phyloP scores from a whole-genome alignment of 352 stramenopile species.

The Thraustochytrium sp. region DNA sequence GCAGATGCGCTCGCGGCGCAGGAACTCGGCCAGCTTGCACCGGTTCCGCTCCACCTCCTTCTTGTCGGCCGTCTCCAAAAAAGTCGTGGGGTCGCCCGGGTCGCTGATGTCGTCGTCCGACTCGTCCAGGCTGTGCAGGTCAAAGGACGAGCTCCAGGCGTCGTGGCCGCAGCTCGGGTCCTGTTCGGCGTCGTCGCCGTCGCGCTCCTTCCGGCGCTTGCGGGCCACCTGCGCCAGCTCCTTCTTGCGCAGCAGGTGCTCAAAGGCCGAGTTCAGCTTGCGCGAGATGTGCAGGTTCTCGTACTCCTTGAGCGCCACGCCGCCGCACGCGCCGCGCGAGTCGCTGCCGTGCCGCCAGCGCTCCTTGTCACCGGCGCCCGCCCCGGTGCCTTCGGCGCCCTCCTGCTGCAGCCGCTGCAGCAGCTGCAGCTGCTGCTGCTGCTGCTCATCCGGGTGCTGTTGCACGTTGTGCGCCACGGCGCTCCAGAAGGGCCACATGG shows the following conservation, averaged over 20 bases:
- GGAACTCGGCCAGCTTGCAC: slow-evolving; percentile 26
- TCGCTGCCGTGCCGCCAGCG: neutral
- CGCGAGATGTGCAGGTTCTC: neutral
- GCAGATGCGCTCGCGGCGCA: slow-evolving; percentile 3
- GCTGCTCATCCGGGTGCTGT: neutral
- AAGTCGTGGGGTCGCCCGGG: neutral
- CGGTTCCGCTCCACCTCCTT: slow-evolving; percentile 1
- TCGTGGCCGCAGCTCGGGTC: slow-evolving; percentile 2
- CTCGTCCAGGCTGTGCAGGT: neutral
- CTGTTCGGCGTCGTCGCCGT: neutral
- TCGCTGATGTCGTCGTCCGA: slow-evolving; percentile 24
- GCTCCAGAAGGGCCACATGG: slow-evolving; percentile 15
- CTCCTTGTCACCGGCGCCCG: neutral
- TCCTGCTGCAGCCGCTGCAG: neutral
- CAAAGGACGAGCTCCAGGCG: neutral
- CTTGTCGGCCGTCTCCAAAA: neutral
- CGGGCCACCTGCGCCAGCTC: neutral
- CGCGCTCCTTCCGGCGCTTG: no score
- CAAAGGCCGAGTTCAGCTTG: neutral
- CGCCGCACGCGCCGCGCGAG: neutral
- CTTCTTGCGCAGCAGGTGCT: neutral
- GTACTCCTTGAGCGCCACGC: neutral
- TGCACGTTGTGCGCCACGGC: neutral
- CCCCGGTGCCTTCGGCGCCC: neutral
- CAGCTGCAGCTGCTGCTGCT: neutral